Conservation (phyloP, 1,284 basidiomycete species). For the Sparassis latifolia region DNA sequence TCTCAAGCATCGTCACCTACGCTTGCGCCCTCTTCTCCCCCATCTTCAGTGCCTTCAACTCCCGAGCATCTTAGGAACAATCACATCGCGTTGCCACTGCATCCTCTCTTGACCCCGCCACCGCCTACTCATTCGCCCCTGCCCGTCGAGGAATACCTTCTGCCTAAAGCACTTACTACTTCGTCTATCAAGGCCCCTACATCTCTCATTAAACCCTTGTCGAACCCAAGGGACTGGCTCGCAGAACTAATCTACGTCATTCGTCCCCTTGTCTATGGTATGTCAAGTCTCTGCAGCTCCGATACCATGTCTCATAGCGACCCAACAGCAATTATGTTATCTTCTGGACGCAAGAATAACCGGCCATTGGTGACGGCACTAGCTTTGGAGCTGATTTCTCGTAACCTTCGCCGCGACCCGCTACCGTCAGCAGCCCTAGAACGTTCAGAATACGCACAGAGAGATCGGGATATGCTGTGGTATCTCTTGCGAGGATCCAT, state of each 20-base stretch:
- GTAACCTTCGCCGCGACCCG: slow-evolving; percentile 60
- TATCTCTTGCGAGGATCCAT: slow-evolving; percentile 86
- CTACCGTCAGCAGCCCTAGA: slow-evolving; percentile 59
- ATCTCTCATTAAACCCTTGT: slow-evolving; percentile 52
- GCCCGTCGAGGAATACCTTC: slow-evolving; percentile 67
- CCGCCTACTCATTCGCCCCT: slow-evolving; percentile 44
- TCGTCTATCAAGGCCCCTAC: slow-evolving; percentile 63
- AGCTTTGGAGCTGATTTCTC: slow-evolving; percentile 56
- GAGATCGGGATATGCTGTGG: slow-evolving; percentile 79
- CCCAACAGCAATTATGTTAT: slow-evolving; percentile 22
- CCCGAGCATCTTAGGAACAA: slow-evolving; percentile 78
- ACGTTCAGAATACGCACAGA: slow-evolving; percentile 72
- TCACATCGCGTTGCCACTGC: slow-evolving; percentile 54
- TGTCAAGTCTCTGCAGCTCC: slow-evolving; percentile 10
- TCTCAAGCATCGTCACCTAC: slow-evolving; percentile 50
- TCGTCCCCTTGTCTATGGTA: slow-evolving; percentile 71
- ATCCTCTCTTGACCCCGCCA: slow-evolving; percentile 49
- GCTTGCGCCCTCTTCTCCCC: slow-evolving; percentile 47
- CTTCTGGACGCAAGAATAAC: slow-evolving; percentile 28
- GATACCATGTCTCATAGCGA: background rate
- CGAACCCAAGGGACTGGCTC: slow-evolving; percentile 64
- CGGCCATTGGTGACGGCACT: slow-evolving; percentile 54
- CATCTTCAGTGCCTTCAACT: slow-evolving; percentile 44
- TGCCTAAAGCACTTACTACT: slow-evolving; percentile 71
- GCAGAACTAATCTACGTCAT: slow-evolving; percentile 62